Conservation (phyloP, 2,329 filamentous ascomycete species). For the Colletotrichum falcatum region DNA sequence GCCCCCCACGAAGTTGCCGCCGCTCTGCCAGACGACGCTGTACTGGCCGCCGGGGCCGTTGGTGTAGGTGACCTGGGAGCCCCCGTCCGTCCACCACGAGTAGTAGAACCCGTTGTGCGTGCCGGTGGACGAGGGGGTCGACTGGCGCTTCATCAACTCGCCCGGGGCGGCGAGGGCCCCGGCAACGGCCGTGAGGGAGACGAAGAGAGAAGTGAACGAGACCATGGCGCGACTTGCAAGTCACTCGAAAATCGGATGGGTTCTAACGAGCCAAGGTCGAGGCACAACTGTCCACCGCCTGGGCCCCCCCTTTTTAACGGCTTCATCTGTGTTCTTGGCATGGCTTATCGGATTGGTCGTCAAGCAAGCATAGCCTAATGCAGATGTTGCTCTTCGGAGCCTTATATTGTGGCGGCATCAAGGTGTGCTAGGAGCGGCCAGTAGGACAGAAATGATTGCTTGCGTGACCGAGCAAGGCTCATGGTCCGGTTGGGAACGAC, state of each 20-base stretch:
- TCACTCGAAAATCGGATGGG: background rate
- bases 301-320: background rate
- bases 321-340: background rate
- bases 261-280: background rate
- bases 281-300: background rate
- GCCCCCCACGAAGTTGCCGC: constrained; percentile 67
- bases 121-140: constrained; percentile 52
- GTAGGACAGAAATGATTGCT: no score
- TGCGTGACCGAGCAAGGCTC: background rate
- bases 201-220: constrained; percentile 15
- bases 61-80: constrained; percentile 54
- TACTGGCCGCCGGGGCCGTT: constrained; percentile 59
- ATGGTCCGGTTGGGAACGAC: background rate
- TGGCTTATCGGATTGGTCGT: background rate
- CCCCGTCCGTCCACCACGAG: constrained; percentile 62
- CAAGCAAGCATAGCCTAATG: no score
- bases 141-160: constrained; percentile 31
- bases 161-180: constrained; percentile 18
- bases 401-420: background rate
- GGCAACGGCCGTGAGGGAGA: background rate
- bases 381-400: background rate
- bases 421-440: background rate
- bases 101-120: constrained; percentile 59
- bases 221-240: constrained; percentile 24
- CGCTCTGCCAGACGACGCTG: constrained; percentile 57